These are phyloP conservation scores for Cladosporium sphaerospermum DNA, from an alignment of 2,329 filamentous ascomycete genomes.

Conservation along the genomic window DNA sequence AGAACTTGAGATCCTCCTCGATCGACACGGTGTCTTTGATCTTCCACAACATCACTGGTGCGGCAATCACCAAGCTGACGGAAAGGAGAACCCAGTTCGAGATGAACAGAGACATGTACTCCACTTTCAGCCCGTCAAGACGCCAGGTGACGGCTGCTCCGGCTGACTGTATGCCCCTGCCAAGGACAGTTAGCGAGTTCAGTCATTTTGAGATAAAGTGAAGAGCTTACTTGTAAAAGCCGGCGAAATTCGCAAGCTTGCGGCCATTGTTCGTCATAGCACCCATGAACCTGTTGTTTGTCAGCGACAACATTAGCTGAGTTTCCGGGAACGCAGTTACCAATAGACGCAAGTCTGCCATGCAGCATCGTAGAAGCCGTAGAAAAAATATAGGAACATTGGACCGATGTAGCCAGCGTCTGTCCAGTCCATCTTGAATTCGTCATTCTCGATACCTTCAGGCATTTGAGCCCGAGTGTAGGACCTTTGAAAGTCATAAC, in stretches of 20 bases:
- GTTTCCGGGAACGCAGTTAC: neutral
- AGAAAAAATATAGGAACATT: constrained; percentile 86
- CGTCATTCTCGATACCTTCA: constrained; percentile 17
- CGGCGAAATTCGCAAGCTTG: constrained; percentile 85
- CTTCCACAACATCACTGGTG: constrained; percentile 71
- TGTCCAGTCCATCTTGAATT: constrained; percentile 56
- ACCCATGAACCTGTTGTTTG: constrained; percentile 65
- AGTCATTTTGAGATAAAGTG: neutral
- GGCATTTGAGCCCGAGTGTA: constrained; percentile 43
- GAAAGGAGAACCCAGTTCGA: constrained; percentile 70
- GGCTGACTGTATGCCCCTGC: constrained; percentile 67
- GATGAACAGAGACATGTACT: constrained; percentile 68
- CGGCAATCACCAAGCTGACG: constrained; percentile 66
- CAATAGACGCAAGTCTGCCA: constrained; percentile 12
- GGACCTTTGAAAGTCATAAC: constrained; percentile 67
- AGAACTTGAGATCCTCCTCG: constrained; percentile 77
- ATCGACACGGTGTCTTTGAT: constrained; percentile 73
- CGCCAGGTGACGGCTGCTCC: constrained; percentile 71
- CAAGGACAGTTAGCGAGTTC: neutral
- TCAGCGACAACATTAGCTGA: neutral
- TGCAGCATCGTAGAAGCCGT: constrained; percentile 63
- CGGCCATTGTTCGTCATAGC: constrained; percentile 86
- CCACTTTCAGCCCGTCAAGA: constrained; percentile 54
- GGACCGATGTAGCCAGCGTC: constrained; percentile 64
- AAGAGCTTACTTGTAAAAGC: constrained; percentile 71